Base-by-base conservation (phyloP, 352 stramenopile genomes). In the Phytopythium ostracodes region DNA sequence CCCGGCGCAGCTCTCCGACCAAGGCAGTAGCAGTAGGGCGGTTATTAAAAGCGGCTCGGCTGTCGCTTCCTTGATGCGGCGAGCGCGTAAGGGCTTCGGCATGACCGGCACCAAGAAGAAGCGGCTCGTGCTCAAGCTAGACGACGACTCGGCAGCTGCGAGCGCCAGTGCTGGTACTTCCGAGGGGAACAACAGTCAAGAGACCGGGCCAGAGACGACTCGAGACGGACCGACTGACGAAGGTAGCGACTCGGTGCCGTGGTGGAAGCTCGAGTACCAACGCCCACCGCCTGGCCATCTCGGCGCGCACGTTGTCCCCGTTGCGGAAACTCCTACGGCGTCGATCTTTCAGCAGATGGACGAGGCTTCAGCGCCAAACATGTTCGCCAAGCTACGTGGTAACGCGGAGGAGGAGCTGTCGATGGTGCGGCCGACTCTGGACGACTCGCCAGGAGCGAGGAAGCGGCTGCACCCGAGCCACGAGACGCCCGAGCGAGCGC, bases 241-340 rank as follows among this genome's bases (percentile, higher is more conserved):
- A 9, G 59, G 63, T 9, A 17, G n/a, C 11, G n/a, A 17, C 8
- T 29, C n/a, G 22, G 64, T 79, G 31, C 71, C 77, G 20, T 87
- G 77, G 77, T 87, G 77, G 77, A 67, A 85, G 44, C 61, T 84
- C 46, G 77, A 87, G 62, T 87, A 87, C 47, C 66, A 68, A 35
- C 82, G 72, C n/a, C 77, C 77, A 8, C 75, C 77, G 17, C 77
- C 73, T 20, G 77, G 77, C 7, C 75, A 85, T 57, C 63, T 85
- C 14, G 77, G 75, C 11, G 77, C 73, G 2, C 77, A 87, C 24
- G 60, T 73, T n/a, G 75, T 84, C 14, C 64, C 68, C 8, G 70
- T 87, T 18, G 63, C 44, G 20, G 42, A 68, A 5, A n/a, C 50
- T 20, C 4, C 15, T 2, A 0, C 35, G 2, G 53, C 17, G 15